Evolutionary conservation across 176 grass and related monocot species (phyloP).

Genomic region (Echinochloa phyllopogon): DNA sequence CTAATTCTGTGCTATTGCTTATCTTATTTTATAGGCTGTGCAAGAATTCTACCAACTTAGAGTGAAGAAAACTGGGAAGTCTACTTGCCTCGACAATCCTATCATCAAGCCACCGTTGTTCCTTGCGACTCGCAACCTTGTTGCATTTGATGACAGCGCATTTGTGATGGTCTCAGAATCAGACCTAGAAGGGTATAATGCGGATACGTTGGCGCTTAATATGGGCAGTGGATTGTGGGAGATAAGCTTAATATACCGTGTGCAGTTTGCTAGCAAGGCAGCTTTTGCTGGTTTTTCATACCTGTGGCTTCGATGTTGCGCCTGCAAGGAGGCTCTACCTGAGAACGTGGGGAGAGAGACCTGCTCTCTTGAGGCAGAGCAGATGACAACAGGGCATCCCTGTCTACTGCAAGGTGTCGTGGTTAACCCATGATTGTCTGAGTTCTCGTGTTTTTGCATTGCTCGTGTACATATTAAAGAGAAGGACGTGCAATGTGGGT

Average conservation of each 20-base stretch:
- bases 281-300: constrained; percentile 71
- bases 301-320: constrained; percentile 63
- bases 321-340: constrained; percentile 29
- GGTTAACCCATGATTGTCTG: constrained; percentile 55
- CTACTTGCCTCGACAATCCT: constrained; percentile 37
- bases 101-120: constrained; percentile 49
- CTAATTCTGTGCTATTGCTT: not conserved
- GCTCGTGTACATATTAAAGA: constrained; percentile 44
- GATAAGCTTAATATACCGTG: constrained; percentile 75
- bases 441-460: constrained; percentile 38
- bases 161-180: constrained; percentile 82
- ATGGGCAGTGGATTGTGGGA: constrained; percentile 68
- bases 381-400: constrained; percentile 45
- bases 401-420: constrained; percentile 65
- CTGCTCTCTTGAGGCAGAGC: constrained; percentile 73
- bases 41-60: constrained; percentile 69
- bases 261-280: constrained; percentile 70
- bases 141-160: constrained; percentile 73
- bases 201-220: constrained; percentile 32
- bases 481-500: constrained; percentile 39
- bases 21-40: constrained; percentile 63
- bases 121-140: constrained; percentile 46
- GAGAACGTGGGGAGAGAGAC: constrained; percentile 56
- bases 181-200: constrained; percentile 78
- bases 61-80: constrained; percentile 54